Base-by-base conservation (phyloP, 1,284 basidiomycete species). In the Trametes versicolor region DNA sequence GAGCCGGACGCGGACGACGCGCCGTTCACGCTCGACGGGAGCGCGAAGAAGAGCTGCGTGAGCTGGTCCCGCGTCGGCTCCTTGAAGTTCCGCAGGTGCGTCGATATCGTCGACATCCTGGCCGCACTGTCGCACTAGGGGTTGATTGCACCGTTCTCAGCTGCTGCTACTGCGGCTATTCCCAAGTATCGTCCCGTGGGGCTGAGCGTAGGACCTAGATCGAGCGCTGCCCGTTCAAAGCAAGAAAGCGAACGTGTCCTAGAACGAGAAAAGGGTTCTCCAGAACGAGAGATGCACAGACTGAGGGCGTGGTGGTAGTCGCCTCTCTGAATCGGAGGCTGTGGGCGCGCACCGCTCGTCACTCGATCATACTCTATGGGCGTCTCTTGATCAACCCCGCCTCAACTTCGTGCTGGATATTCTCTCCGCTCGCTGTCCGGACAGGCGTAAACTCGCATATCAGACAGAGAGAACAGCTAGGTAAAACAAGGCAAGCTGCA, bases 51-150 rank as follows among this genome's bases (percentile, higher is more conserved):
- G 65, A 93, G 86, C 66, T 94, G 83, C 10, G 89, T 90, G 58
- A 90, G 80, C 76, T 97, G 90, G 66, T 96, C 94, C 78, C 90
- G 95, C 8, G 91, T 91, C 56, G 94, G 94, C 78, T 97, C 95
- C 81, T 93, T 94, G 85, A 96, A 95, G 73, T 92, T 88, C 65
- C 95, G 89, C 54, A 97, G 86, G 69, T 95, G 91, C 5, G 94
- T 92, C 55, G 90, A 92, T 74, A 94, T 94, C 55, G 87, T 91
- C 56, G 90, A 82, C 92, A 93, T 93, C 63, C 63, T 70, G 55
- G 32, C 13, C 21, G n/a, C 12, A 21, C 29, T 27, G 29, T 32
- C 29, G 8, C 17, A n/a, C 29, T 19, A 41, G 19, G 27, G 27
- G 23, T 4, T 12, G 25, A 29, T 13, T 13, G 45, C 15, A 12